Percentiles rank a stretch among this genome's conserved stretches.
Conservation (phyloP, 768 basidiomycete genomes). For the Cystobasidium ongulense region DNA sequence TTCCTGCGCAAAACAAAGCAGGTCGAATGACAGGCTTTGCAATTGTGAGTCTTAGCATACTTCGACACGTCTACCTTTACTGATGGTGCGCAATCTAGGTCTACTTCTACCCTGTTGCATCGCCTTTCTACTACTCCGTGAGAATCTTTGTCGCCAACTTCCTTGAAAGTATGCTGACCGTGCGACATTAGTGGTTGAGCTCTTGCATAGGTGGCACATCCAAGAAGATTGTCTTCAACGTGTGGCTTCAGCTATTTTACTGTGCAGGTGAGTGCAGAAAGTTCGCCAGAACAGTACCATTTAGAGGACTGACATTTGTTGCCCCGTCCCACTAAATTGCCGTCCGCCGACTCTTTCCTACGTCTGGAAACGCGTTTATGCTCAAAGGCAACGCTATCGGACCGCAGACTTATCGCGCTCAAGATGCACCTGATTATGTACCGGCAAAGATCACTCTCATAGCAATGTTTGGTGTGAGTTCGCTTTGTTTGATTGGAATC, state of each 20-base stretch:
- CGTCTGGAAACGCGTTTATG: no score
- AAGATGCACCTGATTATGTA: background rate
- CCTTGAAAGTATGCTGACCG: no score
- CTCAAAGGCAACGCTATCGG: no score
- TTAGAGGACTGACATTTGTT: no score
- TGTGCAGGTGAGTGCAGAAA: no score
- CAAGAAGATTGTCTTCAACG: conserved; percentile 21
- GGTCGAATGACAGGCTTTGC: background rate
- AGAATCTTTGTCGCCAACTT: no score
- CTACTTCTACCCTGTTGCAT: background rate
- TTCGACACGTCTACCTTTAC: background rate
- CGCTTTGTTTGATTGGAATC: conserved; percentile 3
- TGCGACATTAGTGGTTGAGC: background rate
- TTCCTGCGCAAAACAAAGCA: background rate
- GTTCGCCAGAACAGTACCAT: no score
- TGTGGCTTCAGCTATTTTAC: background rate
- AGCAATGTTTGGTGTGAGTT: background rate
- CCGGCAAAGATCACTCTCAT: background rate
- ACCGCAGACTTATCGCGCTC: conserved; percentile 8
- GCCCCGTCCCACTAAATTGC: no score
- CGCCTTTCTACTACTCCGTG: background rate
- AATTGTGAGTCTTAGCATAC: background rate
- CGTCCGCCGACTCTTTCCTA: no score
- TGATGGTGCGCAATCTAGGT: background rate
- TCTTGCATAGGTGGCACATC: background rate